phyloP scores from a whole-genome alignment of 257 asterid species.

The Solanum piurae region DNA sequence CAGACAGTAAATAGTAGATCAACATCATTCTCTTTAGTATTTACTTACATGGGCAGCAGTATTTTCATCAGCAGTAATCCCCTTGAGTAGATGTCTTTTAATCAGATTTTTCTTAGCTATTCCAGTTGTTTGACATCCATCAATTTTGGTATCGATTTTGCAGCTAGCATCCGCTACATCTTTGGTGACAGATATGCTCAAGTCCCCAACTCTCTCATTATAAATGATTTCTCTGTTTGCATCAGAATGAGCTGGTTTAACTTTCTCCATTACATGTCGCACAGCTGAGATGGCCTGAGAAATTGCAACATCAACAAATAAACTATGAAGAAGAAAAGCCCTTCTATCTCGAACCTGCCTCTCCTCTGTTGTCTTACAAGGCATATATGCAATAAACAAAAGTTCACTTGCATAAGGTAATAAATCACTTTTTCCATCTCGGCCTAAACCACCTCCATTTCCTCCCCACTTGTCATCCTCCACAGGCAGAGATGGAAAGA shows the following conservation, averaged over 20 bases:
- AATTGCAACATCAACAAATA: slow-evolving; percentile 88
- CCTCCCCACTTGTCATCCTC: slow-evolving; percentile 98
- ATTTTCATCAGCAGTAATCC: slow-evolving; percentile 91
- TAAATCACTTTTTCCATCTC: slow-evolving; percentile 71
- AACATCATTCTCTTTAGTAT: not conserved
- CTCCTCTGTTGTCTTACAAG: slow-evolving; percentile 91
- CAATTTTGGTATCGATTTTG: slow-evolving; percentile 87
- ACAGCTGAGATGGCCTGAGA: slow-evolving; percentile 74
- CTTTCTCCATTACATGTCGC: slow-evolving; percentile 48
- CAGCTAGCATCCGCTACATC: slow-evolving; percentile 72
- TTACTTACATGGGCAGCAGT: slow-evolving; percentile 84
- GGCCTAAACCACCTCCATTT: slow-evolving; percentile 88
- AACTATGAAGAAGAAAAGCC: slow-evolving; percentile 92
- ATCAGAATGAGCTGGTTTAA: slow-evolving; percentile 36
- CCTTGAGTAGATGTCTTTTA: slow-evolving; percentile 88
- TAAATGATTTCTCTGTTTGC: slow-evolving; percentile 19
- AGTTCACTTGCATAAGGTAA: slow-evolving; percentile 77
- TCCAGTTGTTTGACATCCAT: slow-evolving; percentile 70
- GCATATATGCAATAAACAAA: slow-evolving; percentile 72
- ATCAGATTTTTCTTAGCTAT: slow-evolving; percentile 45
- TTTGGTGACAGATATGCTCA: slow-evolving; percentile 58
- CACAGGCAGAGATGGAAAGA: slow-evolving; percentile 70
- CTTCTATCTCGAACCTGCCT: slow-evolving; percentile 87
- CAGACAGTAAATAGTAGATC: not conserved
- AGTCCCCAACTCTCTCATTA: slow-evolving; percentile 66